Percentiles rank a stretch among this genome's conserved stretches.
phyloP scores from a whole-genome alignment of 2,329 filamentous ascomycete genomes.

The Gliomastix tumulicola region DNA sequence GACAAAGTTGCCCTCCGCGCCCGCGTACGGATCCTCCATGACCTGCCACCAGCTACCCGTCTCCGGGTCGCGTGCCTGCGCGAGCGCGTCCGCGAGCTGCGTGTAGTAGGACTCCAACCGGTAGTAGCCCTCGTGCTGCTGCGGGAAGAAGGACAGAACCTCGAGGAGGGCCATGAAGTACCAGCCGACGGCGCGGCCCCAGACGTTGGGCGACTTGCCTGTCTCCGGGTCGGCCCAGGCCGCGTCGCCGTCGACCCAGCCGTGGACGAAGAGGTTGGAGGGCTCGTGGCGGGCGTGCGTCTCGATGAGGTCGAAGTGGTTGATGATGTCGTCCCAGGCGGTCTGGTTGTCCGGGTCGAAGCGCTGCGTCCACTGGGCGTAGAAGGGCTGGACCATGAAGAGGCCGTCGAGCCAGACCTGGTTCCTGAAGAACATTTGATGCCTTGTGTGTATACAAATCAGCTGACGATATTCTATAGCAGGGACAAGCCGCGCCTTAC shows the following conservation, averaged over 20 bases:
- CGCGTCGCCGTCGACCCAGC: slow-evolving; percentile 39
- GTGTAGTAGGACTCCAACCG: slow-evolving; percentile 26
- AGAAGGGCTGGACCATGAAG: slow-evolving; percentile 37
- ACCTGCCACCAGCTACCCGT: slow-evolving; percentile 50
- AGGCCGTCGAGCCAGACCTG: slow-evolving; percentile 53
- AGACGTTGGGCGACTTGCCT: slow-evolving; percentile 41
- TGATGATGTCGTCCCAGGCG: slow-evolving; percentile 33
- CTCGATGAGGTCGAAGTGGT: slow-evolving; percentile 36
- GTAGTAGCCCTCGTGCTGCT: slow-evolving; percentile 18
- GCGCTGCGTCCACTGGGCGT: slow-evolving; percentile 25
- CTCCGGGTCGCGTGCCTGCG: slow-evolving; percentile 26
- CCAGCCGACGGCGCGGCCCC: slow-evolving; percentile 43
- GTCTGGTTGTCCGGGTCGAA: slow-evolving; percentile 23
- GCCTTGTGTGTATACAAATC: slow-evolving; percentile 19
- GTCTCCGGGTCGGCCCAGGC: slow-evolving; percentile 39
- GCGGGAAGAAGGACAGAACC: slow-evolving; percentile 32
- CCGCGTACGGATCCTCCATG: slow-evolving; percentile 40
- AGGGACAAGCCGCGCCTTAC: slow-evolving; percentile 26
- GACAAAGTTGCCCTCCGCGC: slow-evolving; percentile 44
- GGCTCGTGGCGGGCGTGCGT: slow-evolving; percentile 26
- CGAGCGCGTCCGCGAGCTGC: slow-evolving; percentile 28
- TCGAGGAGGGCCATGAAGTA: slow-evolving; percentile 42
- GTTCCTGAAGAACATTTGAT: slow-evolving; percentile 33
- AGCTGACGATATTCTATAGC: too few relatives aligned
- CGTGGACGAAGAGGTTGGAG: slow-evolving; percentile 37